These are phyloP conservation scores for Amphibolis antarctica DNA, from an alignment of 106 monocot species.

Conservation along the genomic window DNA sequence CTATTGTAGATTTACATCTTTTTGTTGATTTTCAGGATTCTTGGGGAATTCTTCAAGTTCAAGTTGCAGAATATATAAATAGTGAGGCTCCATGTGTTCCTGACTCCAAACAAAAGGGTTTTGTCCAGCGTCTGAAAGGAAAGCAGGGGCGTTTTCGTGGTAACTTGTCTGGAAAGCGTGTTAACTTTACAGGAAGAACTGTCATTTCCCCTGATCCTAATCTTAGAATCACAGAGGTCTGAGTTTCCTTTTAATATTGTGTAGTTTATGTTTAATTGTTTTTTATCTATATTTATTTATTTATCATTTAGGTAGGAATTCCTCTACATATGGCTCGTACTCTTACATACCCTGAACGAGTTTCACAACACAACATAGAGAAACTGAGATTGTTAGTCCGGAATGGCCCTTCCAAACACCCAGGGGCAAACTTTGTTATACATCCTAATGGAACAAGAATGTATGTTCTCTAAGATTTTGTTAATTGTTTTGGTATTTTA, in stretches of 20 bases:
- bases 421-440: slow-evolving; percentile 78
- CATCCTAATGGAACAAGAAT: slow-evolving; percentile 47
- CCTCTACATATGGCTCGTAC: slow-evolving; percentile 76
- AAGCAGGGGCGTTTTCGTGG: slow-evolving; percentile 94
- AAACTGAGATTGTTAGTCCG: slow-evolving; percentile 73
- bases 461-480: slow-evolving; percentile 22
- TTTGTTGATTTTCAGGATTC: slow-evolving; percentile 33
- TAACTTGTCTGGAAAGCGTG: slow-evolving; percentile 90
- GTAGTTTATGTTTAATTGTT: not conserved
- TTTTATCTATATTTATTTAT: slow-evolving; percentile 1
- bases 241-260: not conserved
- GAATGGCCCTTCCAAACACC: slow-evolving; percentile 84
- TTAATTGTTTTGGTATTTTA: not conserved
- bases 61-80: slow-evolving; percentile 84
- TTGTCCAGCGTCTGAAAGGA: slow-evolving; percentile 91
- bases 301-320: slow-evolving; percentile 55
- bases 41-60: slow-evolving; percentile 70
- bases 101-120: slow-evolving; percentile 60
- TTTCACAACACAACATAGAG: slow-evolving; percentile 80
- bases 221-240: slow-evolving; percentile 95
- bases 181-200: slow-evolving; percentile 91
- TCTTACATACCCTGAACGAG: slow-evolving; percentile 89
- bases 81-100: slow-evolving; percentile 71
- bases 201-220: slow-evolving; percentile 99
- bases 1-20: too few species aligned